A percentile compares a stretch with the other conserved stretches of the same genome.
Conservation (phyloP, 345 rosid species). For the Toxicodendron radicans region DNA sequence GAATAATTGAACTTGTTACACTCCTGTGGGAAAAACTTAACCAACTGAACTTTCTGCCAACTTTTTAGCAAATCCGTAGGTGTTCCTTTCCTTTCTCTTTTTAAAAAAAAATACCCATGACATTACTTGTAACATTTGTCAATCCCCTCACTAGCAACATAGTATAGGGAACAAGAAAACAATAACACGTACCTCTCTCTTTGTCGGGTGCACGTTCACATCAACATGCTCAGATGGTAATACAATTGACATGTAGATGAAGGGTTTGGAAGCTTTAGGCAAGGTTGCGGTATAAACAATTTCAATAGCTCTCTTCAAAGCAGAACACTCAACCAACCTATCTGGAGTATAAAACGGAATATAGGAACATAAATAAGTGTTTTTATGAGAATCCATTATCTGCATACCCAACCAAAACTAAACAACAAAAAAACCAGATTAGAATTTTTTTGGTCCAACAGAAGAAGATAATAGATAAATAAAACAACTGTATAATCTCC, state of each 20-base stretch:
- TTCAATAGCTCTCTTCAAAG: conserved; percentile 90
- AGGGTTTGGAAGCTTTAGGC: conserved; percentile 94
- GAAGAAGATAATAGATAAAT: not conserved
- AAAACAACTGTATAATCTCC: not conserved
- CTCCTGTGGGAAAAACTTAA: not conserved
- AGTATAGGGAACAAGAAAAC: not conserved
- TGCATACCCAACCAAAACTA: not conserved
- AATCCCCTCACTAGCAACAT: not conserved
- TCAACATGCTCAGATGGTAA: conserved; percentile 94
- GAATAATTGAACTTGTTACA: too few species aligned
- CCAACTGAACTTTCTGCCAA: not conserved
- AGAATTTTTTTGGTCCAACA: not conserved
- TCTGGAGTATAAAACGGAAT: conserved; percentile 44
- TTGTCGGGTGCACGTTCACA: conserved; percentile 94
- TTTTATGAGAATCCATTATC: not conserved
- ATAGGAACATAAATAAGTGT: not conserved
- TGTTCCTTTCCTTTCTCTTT: not conserved
- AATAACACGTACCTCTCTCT: conserved; percentile 66
- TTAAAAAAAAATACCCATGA: too few species aligned
- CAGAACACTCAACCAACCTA: conserved; percentile 90
- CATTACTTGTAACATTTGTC: conserved; percentile 1
- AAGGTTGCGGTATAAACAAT: conserved; percentile 90
- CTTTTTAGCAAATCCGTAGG: not conserved
- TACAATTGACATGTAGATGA: conserved; percentile 80
- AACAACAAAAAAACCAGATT: conserved; percentile 2